Evolutionary conservation across 495 filamentous ascomycete genomes (phyloP).

Genomic region (Lophiostoma macrostomum): DNA sequence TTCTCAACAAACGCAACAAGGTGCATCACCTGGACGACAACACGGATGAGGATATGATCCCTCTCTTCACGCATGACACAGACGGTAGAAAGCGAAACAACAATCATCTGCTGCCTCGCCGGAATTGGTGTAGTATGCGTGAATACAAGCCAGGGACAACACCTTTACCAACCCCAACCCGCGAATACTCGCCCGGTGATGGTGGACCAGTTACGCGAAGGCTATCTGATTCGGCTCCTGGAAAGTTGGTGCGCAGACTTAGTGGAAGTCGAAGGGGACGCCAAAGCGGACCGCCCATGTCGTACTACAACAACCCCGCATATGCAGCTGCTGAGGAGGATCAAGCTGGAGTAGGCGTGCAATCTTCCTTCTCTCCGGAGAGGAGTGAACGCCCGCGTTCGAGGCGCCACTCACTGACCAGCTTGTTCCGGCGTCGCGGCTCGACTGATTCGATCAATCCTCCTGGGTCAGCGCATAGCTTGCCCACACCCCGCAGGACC

Average conservation of each 20-base stretch:
- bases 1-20: constrained; percentile 90
- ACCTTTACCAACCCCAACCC: constrained; percentile 56
- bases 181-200: constrained; percentile 4
- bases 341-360: constrained; percentile 2
- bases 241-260: constrained; percentile 33
- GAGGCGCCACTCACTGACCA: constrained; percentile 25
- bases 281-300: constrained; percentile 18
- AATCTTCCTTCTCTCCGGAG: constrained; percentile 27
- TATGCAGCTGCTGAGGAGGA: constrained; percentile 21
- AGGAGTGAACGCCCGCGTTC: constrained; percentile 12
- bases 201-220: constrained; percentile 22
- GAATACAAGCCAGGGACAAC: constrained; percentile 74
- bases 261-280: constrained; percentile 19
- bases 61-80: constrained; percentile 83
- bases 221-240: constrained; percentile 29
- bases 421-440: constrained; percentile 20
- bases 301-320: constrained; percentile 33
- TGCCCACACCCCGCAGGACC: constrained; percentile 6
- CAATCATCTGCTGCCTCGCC: constrained; percentile 80
- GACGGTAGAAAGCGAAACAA: constrained; percentile 88
- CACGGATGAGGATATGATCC: constrained; percentile 94
- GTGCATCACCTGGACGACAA: constrained; percentile 81
- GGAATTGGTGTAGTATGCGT: constrained; percentile 90
- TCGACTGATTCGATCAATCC: constrained; percentile 14
- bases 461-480: constrained; percentile 15